Evolutionary conservation across 1,139 yeast genomes (phyloP), one percentile per base, ranked within the genome.

Genomic region (Debaryomycetaceae sp.): DNA sequence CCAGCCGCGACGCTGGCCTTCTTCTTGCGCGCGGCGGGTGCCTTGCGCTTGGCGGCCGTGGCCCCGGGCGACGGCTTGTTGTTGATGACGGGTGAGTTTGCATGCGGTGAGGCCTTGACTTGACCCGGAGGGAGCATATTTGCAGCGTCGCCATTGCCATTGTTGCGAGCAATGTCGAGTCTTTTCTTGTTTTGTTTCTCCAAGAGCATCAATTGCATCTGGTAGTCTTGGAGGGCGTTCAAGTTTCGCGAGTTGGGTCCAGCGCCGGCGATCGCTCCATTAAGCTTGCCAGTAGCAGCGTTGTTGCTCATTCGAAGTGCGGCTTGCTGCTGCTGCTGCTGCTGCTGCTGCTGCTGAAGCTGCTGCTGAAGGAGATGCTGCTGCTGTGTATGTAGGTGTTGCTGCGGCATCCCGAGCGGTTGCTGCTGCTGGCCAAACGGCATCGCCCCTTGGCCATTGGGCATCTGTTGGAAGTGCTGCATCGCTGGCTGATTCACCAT

Each of bases 171-270:
- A 33, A 69, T 68, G 43, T 71, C 75, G 34, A 72, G 66, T 20
- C 81, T 65, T 49, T 75, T 76, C 51, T 78, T 79, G 51, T 81
- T 81, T 48, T 80, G 88, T 42, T 76, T 75, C 42, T 83, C 91
- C 37, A 83, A 57, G 27, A 79, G 53, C 76, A 82, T 73, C 41
- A 83, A 58, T 53, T 83, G 91, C 70, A 75, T 74, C 52, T 83
- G 91, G 51, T 83, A 83, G 49, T 82, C 89, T 40, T 78, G 83
- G 29, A 82, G 58, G 2, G 74, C 73, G 44, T 65, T 65, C 44
- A 56, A 52, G 42, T 63, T 65, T 31, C 61, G 49, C 32, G 23
- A 29, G 30, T 41, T 46, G 4, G 44, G 38, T 4, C 27, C 34
- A 9, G 29, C 15, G 6, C 29, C 24, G 7, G 24, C 11, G 14